Base-by-base conservation (phyloP, 805 yeast genomes). In the Brettanomyces anomalus region DNA sequence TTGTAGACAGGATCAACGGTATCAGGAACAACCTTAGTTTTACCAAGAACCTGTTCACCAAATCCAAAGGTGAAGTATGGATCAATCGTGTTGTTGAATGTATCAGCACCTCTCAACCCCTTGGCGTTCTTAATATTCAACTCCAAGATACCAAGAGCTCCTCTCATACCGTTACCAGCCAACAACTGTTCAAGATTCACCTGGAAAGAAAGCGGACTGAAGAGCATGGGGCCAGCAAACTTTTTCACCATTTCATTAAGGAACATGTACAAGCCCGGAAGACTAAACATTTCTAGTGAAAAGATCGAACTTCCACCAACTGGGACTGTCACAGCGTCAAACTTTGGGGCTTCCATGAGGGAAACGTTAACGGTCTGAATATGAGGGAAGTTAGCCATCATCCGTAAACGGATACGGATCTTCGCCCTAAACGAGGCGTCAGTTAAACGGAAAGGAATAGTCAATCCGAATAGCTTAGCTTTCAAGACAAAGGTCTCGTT, bases 311-410 rank as follows among this genome's bases (percentile, higher is more conserved):
- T 89, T 47, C 97, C 96, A 41, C 84, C 70, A 11, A 74, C 38
- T n/a, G 83, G 74, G 50, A 74, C 80, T 37, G 86, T 73, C 43
- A 77, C 75, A 60, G 89, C 93, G 63, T 94, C 98, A 61, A 90
- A 77, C 50, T 81, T 74, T 7, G 97, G 97, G 32, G 93, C 81
- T 46, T 86, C 90, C 64, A 88, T 68, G 50, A 94, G 66, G 15
- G 95, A 81, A 26, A 93, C 76, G 56, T 84, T 89, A 18, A 88
- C 80, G 1, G 96, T 89, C 61, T 93, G 94, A 47, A 93, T 71
- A 65, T 93, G 97, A 3, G 99, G 99, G 64, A 84, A 88, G 8
- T 85, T 72, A 3, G 87, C 62, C 83, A 86, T 90, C 81, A 93
- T 80, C 70, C 88, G 84, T 58, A 94, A 62, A 56, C 97, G 73